Conservation (phyloP, 768 basidiomycete species). For the Suillus decipiens region DNA sequence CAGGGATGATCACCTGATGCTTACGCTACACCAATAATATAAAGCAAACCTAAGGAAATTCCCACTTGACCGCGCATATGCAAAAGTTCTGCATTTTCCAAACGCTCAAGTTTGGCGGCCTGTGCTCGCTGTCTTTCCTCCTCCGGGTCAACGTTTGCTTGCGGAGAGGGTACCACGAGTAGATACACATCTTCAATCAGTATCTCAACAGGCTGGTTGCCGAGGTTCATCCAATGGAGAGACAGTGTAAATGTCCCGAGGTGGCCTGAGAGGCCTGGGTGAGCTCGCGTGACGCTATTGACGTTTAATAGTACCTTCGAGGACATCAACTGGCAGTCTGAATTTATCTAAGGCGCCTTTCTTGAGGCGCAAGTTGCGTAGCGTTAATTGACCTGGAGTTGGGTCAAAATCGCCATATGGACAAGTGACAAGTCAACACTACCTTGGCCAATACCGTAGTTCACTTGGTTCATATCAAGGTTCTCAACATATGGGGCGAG, state of each 20-base stretch:
- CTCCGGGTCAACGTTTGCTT: constrained; percentile 66
- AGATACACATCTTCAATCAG: constrained; percentile 94
- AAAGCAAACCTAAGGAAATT: constrained; percentile 44
- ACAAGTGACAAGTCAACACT: constrained; percentile 15
- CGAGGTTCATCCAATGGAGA: constrained; percentile 87
- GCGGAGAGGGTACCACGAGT: constrained; percentile 81
- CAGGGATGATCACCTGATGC: constrained; percentile 6
- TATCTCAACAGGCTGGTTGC: constrained; percentile 88
- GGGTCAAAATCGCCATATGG: constrained; percentile 13
- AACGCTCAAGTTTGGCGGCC: constrained; percentile 83
- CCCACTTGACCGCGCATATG: constrained; percentile 65
- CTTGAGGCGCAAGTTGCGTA: constrained; percentile 85
- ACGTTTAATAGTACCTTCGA: constrained; percentile 62
- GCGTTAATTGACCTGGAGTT: constrained; percentile 66
- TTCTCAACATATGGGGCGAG: constrained; percentile 96
- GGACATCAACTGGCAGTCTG: constrained; percentile 90
- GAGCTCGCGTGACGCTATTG: neutral
- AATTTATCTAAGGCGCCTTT: constrained; percentile 95
- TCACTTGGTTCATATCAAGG: constrained; percentile 91
- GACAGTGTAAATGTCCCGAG: constrained; percentile 85
- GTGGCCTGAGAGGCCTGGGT: constrained; percentile 52
- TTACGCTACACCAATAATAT: neutral
- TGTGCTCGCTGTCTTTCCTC: constrained; percentile 86
- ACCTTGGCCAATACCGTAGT: constrained; percentile 91
- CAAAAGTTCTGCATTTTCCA: constrained; percentile 85